Evolutionary conservation across 176 grass and related monocot genomes (phyloP).

Genomic region (Oryza officinalis): DNA sequence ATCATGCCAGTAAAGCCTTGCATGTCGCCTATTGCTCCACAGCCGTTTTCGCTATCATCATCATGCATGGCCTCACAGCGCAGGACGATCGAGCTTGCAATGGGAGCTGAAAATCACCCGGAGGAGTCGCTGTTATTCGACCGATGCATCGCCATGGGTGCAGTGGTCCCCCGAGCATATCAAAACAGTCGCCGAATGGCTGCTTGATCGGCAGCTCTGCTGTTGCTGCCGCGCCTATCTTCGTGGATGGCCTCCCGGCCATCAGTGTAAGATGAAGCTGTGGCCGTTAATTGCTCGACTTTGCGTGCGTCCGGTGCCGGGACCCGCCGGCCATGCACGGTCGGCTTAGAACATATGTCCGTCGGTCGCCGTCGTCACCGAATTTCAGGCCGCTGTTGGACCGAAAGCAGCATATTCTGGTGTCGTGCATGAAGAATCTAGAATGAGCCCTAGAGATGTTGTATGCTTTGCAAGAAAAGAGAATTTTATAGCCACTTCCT

Average conservation of each 20-base stretch:
- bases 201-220: background rate
- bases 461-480: background rate
- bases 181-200: slow-evolving; percentile 1
- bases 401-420: background rate
- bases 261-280: background rate
- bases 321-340: background rate
- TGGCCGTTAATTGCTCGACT: slow-evolving; percentile 9
- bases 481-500: background rate
- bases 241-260: slow-evolving; percentile 10
- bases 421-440: background rate
- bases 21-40: slow-evolving; percentile 4
- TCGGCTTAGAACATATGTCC: slow-evolving; percentile 4
- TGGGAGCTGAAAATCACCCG: background rate
- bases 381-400: slow-evolving; percentile 12
- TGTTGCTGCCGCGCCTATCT: background rate
- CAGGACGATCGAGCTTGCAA: background rate
- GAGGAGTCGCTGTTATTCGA: background rate
- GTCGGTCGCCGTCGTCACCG: slow-evolving; percentile 1
- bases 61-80: slow-evolving; percentile 28
- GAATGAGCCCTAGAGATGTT: background rate
- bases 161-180: slow-evolving; percentile 10
- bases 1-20: background rate
- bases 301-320: background rate
- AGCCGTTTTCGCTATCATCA: slow-evolving; percentile 14
- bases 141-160: background rate